Evolutionary conservation across 768 basidiomycete species (phyloP).

Genomic region (Panus rudis): DNA sequence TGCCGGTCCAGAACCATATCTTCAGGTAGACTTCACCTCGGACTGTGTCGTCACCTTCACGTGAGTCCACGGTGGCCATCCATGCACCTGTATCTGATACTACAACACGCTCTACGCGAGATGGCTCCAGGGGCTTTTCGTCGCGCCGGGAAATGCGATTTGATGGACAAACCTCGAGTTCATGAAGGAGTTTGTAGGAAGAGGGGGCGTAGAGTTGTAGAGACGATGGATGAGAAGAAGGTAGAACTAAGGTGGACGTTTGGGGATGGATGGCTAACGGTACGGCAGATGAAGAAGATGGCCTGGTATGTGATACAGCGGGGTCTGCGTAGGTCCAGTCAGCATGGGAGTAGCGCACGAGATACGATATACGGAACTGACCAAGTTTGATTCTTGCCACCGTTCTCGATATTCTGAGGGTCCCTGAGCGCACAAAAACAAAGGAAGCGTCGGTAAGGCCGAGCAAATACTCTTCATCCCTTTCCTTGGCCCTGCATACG

Average conservation of each 20-base stretch:
- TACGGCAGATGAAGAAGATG: slow-evolving; percentile 35
- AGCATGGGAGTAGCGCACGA: slow-evolving; percentile 3
- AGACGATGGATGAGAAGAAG: slow-evolving; percentile 93
- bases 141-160: slow-evolving; percentile 83
- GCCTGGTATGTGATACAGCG: slow-evolving; percentile 25
- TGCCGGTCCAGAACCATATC: slow-evolving; percentile 78
- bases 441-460: slow-evolving; percentile 78
- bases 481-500: slow-evolving; percentile 39
- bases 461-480: slow-evolving; percentile 83
- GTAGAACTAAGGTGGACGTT: slow-evolving; percentile 75
- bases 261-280: slow-evolving; percentile 74
- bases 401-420: slow-evolving; percentile 63
- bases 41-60: slow-evolving; percentile 60
- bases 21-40: slow-evolving; percentile 76
- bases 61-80: slow-evolving; percentile 86
- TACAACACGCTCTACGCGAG: slow-evolving; percentile 63
- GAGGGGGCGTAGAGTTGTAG: slow-evolving; percentile 82
- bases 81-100: slow-evolving; percentile 70
- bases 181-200: slow-evolving; percentile 64
- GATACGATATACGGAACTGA: slow-evolving; percentile 26
- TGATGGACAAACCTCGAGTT: slow-evolving; percentile 90
- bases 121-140: slow-evolving; percentile 67
- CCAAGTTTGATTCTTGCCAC: slow-evolving; percentile 77
- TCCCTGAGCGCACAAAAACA: slow-evolving; percentile 64
- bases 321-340: slow-evolving; percentile 26